Base-by-base conservation (phyloP, 176 grass and related monocot species). In the Eleusine indica region DNA sequence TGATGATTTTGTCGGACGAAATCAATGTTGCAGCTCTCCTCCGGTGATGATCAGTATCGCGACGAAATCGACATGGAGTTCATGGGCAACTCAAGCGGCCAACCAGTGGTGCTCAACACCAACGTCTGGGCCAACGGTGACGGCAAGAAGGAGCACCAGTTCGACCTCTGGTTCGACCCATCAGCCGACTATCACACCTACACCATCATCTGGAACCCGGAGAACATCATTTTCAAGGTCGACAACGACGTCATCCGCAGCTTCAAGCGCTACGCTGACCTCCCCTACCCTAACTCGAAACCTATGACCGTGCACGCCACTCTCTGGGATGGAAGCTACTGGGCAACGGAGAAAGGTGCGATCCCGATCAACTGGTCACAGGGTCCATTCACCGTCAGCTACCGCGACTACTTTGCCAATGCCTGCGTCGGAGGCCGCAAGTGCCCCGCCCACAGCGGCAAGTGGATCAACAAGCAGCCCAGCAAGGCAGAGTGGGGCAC, bases 321-420 rank as follows among this genome's bases (percentile, higher is more conserved):
- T 76, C 86, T 96, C 1, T 96, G 93, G 93, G 91, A 96, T 79
- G 90, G 90, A 28, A 91, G 89, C 76, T 89, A 93, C 88, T 96
- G 93, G 93, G 93, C 93, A 0, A 96, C 93, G 21, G 42, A 87
- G 80, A 86, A 92, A 37, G 93, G 93, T 53, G 58, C 71, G 61
- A 87, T 93, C 5, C 84, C 88, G 42, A 89, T 92, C 49, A 86
- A 96, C 82, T 96, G 93, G 93, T 67, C 66, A 15, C 9, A 54
- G 29, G 80, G 56, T 2, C 93, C 93, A 1, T 96, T 96, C 73
- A 77, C 91, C 14, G 93, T 90, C 6, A 71, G 73, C 15, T 96
- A 96, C 83, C 30, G 64, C 2, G 68, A 32, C 0, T 96, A 89
- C 86, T 40, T 68, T 67, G 82, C 91, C 30, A 41, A 93, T 46